Evolutionary conservation across 257 asterid species (phyloP).

Genomic region (Fraxinus anomala): DNA sequence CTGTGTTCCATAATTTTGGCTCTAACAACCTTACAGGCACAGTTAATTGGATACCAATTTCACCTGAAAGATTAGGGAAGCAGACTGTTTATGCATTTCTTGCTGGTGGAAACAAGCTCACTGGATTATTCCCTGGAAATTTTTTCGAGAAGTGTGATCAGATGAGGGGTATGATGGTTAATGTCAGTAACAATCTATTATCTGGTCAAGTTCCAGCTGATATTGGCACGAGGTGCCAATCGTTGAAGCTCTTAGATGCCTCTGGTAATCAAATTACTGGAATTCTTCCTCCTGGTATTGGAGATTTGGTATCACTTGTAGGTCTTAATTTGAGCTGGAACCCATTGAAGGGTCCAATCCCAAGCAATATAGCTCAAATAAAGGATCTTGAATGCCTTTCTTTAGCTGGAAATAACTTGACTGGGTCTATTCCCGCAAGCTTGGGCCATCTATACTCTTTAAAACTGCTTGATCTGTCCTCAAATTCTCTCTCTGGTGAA

Average conservation of each 20-base stretch:
- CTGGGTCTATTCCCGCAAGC: conserved; percentile 66
- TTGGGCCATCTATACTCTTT: conserved; percentile 60
- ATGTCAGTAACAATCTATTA: conserved; percentile 59
- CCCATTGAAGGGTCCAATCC: conserved; percentile 65
- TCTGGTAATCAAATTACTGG: conserved; percentile 69
- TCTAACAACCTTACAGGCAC: conserved; percentile 66
- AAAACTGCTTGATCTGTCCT: conserved; percentile 73
- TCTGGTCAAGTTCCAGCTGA: conserved; percentile 64
- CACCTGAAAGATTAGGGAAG: conserved; percentile 51
- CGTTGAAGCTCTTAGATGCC: conserved; percentile 60
- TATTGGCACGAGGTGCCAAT: conserved; percentile 51
- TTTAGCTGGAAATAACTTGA: conserved; percentile 68
- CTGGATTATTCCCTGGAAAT: conserved; percentile 60
- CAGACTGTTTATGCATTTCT: conserved; percentile 68
- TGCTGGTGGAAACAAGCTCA: conserved; percentile 71
- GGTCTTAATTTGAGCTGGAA: conserved; percentile 75
- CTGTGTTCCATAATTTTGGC: conserved; percentile 69
- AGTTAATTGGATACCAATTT: conserved; percentile 59
- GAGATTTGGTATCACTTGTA: conserved; percentile 53
- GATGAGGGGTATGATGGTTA: conserved; percentile 56
- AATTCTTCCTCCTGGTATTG: conserved; percentile 53
- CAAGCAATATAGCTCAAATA: conserved; percentile 57
- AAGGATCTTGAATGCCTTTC: conserved; percentile 62
- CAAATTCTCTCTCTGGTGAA: conserved; percentile 64
- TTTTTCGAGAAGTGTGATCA: conserved; percentile 67